A percentile compares a stretch with the other conserved stretches of the same genome.
These are phyloP conservation scores for Ophiostoma novo-ulmi DNA, from an alignment of 2,329 filamentous ascomycete genomes.

Conservation along the genomic window DNA sequence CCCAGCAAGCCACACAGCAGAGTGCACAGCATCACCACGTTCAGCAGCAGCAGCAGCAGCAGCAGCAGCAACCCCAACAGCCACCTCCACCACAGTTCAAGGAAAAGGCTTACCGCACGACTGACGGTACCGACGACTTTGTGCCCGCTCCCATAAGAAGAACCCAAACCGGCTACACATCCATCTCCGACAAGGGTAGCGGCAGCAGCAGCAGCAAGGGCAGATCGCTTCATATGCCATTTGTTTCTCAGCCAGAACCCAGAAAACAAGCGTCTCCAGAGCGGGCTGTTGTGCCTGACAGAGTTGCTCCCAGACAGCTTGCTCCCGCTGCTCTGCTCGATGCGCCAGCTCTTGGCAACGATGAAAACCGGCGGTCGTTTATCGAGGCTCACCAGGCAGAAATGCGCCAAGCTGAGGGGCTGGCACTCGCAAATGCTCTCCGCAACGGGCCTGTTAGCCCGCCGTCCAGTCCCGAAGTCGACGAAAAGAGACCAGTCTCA, in stretches of 20 bases:
- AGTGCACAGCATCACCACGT: not conserved
- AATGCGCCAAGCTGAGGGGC: conserved; percentile 57
- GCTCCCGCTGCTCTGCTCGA: conserved; percentile 26
- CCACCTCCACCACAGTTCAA: conserved; percentile 20
- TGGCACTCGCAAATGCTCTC: conserved; percentile 51
- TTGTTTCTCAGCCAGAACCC: not conserved
- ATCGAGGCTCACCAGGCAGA: conserved; percentile 55
- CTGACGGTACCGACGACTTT: conserved; percentile 38
- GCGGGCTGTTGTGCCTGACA: conserved; percentile 39
- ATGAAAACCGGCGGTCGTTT: conserved; percentile 53
- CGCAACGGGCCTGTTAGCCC: conserved; percentile 33
- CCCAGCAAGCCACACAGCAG: conserved; percentile 17
- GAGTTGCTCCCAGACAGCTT: conserved; percentile 29
- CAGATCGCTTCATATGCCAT: conserved; percentile 15
- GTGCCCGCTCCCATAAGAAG: conserved; percentile 50
- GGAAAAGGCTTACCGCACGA: conserved; percentile 39
- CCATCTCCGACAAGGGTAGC: conserved; percentile 30
- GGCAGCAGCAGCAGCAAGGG: conserved; percentile 22
- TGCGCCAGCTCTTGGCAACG: conserved; percentile 36
- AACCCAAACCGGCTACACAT: conserved; percentile 53
- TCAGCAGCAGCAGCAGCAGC: not conserved
- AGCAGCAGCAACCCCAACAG: conserved; percentile 35
- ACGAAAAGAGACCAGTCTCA: conserved; percentile 21
- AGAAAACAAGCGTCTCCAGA: conserved; percentile 38
- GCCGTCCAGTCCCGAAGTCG: conserved; percentile 29